Conservation (phyloP, 2,329 filamentous ascomycete genomes). For the Sclerotinia trifoliorum region DNA sequence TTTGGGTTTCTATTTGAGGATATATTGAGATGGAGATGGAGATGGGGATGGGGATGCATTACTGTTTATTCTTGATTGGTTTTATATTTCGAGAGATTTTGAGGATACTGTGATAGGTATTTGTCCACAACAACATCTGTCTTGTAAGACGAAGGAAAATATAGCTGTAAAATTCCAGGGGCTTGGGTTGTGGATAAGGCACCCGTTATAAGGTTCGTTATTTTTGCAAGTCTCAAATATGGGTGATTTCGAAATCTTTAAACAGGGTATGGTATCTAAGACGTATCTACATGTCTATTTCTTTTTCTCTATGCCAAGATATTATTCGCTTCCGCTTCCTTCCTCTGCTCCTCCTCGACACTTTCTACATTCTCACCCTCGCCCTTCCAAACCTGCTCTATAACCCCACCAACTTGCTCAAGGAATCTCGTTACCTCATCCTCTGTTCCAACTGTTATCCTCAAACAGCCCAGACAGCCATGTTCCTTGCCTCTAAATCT, state of each 20-base stretch:
- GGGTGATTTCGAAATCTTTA: too few species aligned
- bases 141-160: too few species aligned
- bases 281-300: conserved; percentile 8
- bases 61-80: too few species aligned
- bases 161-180: too few species aligned
- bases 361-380: conserved; percentile 25
- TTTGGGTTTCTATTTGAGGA: too few species aligned
- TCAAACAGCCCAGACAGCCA: conserved; percentile 82
- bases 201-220: too few species aligned
- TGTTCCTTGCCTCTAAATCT: conserved; percentile 90
- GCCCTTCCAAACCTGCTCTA: conserved; percentile 31
- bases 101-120: too few species aligned
- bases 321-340: conserved; percentile 31
- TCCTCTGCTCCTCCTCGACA: conserved; percentile 28
- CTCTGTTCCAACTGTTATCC: conserved; percentile 91
- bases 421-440: conserved; percentile 79
- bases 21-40: too few species aligned
- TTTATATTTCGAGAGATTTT: too few species aligned
- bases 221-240: too few species aligned
- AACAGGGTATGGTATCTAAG: neutral
- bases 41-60: too few species aligned
- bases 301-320: conserved; percentile 32
- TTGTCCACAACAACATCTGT: too few species aligned
- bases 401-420: conserved; percentile 54
- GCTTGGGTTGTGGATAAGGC: neutral